phyloP scores from a whole-genome alignment of 495 filamentous ascomycete genomes.

The Rusavskia elegans region DNA sequence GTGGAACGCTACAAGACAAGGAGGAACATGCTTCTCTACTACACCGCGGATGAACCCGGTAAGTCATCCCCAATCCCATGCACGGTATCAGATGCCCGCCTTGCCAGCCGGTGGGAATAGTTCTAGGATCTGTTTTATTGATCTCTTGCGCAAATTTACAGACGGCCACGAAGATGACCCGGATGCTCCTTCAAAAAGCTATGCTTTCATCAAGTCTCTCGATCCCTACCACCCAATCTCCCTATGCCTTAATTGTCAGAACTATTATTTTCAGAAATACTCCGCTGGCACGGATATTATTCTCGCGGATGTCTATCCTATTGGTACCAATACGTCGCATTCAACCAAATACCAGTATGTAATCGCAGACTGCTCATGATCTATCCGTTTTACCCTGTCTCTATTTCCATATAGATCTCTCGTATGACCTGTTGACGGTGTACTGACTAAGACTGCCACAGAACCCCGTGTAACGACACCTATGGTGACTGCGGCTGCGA shows the following conservation, averaged over 20 bases:
- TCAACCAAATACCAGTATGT: constrained; percentile 20
- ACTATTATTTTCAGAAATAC: constrained; percentile 53
- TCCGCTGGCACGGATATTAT: constrained; percentile 45
- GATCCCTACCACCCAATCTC: constrained; percentile 59
- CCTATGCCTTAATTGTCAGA: constrained; percentile 51
- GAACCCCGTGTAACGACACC: constrained; percentile 43
- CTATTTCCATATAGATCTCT: not conserved
- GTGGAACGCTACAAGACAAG: constrained; percentile 34
- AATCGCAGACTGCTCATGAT: not conserved
- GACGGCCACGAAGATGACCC: constrained; percentile 50
- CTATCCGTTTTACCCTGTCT: not conserved
- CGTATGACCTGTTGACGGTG: no score
- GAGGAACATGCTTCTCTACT: constrained; percentile 45
- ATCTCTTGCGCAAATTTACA: not conserved
- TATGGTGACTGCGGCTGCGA: constrained; percentile 64
- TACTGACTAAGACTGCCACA: constrained; percentile 14
- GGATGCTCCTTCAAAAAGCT: constrained; percentile 22
- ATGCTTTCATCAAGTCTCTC: constrained; percentile 32
- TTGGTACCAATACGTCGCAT: constrained; percentile 38
- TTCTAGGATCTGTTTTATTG: no score
- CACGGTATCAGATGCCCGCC: no score
- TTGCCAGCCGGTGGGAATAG: no score
- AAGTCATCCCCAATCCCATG: not conserved
- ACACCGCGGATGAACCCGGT: constrained; percentile 48
- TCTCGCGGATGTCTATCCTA: constrained; percentile 50